Evolutionary conservation across 768 basidiomycete species (phyloP).

Genomic region (Tubosaeta sp.): DNA sequence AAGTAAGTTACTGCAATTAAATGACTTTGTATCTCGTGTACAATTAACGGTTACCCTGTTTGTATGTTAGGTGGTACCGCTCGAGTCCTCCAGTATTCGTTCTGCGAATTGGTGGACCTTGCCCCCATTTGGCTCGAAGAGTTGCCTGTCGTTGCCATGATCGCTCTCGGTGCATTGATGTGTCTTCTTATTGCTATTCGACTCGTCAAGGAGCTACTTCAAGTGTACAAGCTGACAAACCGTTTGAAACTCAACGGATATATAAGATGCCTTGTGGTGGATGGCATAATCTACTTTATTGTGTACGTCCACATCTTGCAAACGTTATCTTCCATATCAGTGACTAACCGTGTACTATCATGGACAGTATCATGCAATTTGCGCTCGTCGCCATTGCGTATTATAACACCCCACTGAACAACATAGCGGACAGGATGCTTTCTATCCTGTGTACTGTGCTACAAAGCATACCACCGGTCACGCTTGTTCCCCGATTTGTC

Average conservation of each 20-base stretch:
- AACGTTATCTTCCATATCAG: background rate
- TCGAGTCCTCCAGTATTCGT: no score
- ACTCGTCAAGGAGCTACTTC: background rate
- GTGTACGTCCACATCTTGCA: background rate
- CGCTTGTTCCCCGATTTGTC: constrained; percentile 1
- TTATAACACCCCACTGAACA: background rate
- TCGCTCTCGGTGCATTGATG: background rate
- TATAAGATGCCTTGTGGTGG: background rate
- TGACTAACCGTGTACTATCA: background rate
- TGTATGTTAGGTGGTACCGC: no score
- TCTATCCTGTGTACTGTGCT: background rate
- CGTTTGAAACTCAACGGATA: background rate
- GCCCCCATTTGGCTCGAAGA: background rate
- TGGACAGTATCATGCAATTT: background rate
- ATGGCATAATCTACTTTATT: background rate
- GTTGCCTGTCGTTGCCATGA: background rate
- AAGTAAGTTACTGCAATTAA: no score
- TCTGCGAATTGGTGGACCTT: no score
- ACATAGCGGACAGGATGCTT: background rate
- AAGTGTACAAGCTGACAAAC: background rate
- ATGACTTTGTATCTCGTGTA: no score
- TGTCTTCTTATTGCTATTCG: background rate
- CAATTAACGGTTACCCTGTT: no score
- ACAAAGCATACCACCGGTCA: background rate
- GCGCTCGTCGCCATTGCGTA: background rate